Conservation (phyloP, 2,329 filamentous ascomycete genomes). For the Botrytis galanthina region DNA sequence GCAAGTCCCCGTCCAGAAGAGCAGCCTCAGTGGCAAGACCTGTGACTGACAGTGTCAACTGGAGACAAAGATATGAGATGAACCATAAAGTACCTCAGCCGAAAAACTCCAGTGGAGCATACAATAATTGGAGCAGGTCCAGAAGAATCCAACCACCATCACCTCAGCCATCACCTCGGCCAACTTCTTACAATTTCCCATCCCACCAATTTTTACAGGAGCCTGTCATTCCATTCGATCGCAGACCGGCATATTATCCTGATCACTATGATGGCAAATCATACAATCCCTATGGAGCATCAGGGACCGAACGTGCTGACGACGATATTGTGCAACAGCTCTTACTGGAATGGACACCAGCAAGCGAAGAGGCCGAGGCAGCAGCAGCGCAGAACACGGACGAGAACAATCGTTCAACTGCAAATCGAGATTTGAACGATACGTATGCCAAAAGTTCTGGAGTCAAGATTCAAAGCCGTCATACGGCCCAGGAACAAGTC, state of each 20-base stretch:
- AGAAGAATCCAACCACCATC: not conserved
- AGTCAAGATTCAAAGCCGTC: not conserved
- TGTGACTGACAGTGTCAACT: not conserved
- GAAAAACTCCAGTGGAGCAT: not conserved
- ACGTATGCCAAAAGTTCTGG: not conserved
- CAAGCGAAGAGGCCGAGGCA: not conserved
- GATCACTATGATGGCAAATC: not conserved
- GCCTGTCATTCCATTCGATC: not conserved
- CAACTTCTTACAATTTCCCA: not conserved
- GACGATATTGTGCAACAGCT: conserved; percentile 4
- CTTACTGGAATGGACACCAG: conserved; percentile 13
- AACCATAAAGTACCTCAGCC: not conserved
- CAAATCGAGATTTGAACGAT: not conserved
- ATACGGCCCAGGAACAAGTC: not conserved
- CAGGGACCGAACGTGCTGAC: not conserved
- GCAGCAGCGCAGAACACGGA: not conserved
- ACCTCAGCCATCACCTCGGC: not conserved
- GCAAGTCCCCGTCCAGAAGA: not conserved
- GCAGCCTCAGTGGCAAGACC: not conserved
- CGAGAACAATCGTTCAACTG: too few species aligned
- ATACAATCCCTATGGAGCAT: not conserved
- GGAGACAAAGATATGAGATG: too few species aligned
- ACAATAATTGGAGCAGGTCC: not conserved
- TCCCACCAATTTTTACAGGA: not conserved
- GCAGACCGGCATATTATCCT: not conserved